Percentiles rank a stretch among this genome's conserved stretches.
Conservation (phyloP, 768 basidiomycete species). For the Leccinum rimulosum region DNA sequence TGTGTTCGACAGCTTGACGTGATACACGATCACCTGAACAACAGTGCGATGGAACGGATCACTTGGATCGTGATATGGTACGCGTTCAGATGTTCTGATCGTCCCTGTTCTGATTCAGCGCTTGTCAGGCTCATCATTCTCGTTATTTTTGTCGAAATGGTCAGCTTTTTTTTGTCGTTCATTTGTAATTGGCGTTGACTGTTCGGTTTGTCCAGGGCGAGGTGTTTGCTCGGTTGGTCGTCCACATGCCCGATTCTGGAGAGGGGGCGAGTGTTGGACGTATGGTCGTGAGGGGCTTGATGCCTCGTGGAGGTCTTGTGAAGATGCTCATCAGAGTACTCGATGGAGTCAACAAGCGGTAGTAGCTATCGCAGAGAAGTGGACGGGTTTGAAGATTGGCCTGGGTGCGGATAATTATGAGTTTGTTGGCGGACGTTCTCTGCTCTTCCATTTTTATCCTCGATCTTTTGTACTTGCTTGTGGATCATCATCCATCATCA, state of each 20-base stretch:
- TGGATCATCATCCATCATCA: not conserved
- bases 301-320: slow-evolving; percentile 27
- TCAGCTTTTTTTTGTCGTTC: slow-evolving; percentile 31
- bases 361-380: not conserved
- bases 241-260: slow-evolving; percentile 41
- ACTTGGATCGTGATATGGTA: slow-evolving; percentile 77
- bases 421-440: not conserved
- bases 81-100: slow-evolving; percentile 39
- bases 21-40: slow-evolving; percentile 92
- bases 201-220: slow-evolving; percentile 54
- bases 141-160: slow-evolving; percentile 85
- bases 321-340: slow-evolving; percentile 18
- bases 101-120: slow-evolving; percentile 28
- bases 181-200: not conserved
- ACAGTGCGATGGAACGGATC: slow-evolving; percentile 85
- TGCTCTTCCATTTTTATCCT: not conserved
- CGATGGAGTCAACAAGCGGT: slow-evolving; percentile 12
- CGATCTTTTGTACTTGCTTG: not conserved
- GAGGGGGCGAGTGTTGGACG: slow-evolving; percentile 1
- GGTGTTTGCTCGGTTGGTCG: slow-evolving; percentile 70
- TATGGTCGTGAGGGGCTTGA: slow-evolving; percentile 10
- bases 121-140: slow-evolving; percentile 78
- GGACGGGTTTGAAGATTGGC: not conserved
- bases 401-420: not conserved
- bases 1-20: slow-evolving; percentile 65